Evolutionary conservation across 2,329 filamentous ascomycete genomes (phyloP).

Genomic region (Cladophialophora exuberans): DNA sequence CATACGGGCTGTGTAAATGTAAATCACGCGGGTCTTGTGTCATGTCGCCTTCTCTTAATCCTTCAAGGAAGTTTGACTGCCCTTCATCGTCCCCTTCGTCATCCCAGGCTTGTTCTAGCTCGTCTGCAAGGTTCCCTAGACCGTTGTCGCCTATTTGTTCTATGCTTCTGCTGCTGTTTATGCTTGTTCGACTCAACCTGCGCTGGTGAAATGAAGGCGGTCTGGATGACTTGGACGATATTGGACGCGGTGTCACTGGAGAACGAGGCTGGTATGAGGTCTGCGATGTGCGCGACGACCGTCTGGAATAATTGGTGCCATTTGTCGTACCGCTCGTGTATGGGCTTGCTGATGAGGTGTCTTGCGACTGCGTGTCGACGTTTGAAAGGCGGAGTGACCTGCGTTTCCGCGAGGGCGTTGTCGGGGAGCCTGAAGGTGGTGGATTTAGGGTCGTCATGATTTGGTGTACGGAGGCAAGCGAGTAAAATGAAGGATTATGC

Average conservation of each 20-base stretch:
- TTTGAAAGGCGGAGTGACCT: conserved; percentile 29
- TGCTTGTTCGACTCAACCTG: conserved; percentile 35
- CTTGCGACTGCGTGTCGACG: conserved; percentile 19
- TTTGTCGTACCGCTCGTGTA: conserved; percentile 31
- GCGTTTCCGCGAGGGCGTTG: conserved; percentile 30
- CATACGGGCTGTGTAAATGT: conserved; percentile 24
- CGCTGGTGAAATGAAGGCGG: conserved; percentile 28
- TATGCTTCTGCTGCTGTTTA: conserved; percentile 37
- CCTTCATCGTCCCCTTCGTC: conserved; percentile 55
- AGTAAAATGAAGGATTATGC: neutral
- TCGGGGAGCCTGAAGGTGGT: conserved; percentile 29
- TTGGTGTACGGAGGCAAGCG: conserved; percentile 1
- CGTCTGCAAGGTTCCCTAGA: conserved; percentile 65
- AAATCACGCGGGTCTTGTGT: conserved; percentile 18
- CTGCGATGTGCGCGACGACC: conserved; percentile 33
- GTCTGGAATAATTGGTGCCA: conserved; percentile 29
- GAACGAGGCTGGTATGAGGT: conserved; percentile 37
- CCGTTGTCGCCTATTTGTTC: conserved; percentile 47
- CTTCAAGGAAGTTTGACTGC: conserved; percentile 41
- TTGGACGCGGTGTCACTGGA: conserved; percentile 42
- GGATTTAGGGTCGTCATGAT: conserved; percentile 29
- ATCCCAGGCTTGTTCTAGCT: conserved; percentile 63
- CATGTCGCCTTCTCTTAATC: conserved; percentile 41
- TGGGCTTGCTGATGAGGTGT: conserved; percentile 23
- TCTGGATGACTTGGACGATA: conserved; percentile 40